Evolutionary conservation across 164 flowering plant species (phyloP).

Genomic region (Chloranthus sessilifolius): DNA sequence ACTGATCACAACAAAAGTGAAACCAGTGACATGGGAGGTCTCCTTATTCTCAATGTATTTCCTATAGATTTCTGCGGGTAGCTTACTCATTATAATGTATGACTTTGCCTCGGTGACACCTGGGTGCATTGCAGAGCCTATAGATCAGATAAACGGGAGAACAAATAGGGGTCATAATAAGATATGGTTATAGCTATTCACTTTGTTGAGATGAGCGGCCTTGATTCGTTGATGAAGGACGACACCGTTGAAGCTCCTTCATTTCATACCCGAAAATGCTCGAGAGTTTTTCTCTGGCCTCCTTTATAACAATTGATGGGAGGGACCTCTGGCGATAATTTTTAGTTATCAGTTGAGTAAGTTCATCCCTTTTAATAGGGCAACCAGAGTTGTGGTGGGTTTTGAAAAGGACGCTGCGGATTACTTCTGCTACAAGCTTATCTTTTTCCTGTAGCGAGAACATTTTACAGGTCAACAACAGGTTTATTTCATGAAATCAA

Average conservation of each 20-base stretch:
- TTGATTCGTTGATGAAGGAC: constrained; percentile 50
- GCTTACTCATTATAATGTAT: constrained; percentile 62
- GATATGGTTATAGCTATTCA: constrained; percentile 15
- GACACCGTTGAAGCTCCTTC: constrained; percentile 74
- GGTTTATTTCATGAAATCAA: neutral
- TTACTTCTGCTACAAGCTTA: constrained; percentile 82
- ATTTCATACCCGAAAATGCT: constrained; percentile 80
- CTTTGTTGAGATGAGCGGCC: constrained; percentile 55
- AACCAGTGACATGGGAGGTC: constrained; percentile 55
- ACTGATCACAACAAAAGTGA: constrained; percentile 64
- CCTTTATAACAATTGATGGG: constrained; percentile 66
- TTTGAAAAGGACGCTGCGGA: constrained; percentile 83
- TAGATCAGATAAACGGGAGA: neutral
- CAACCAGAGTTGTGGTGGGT: constrained; percentile 76
- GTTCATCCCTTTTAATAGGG: constrained; percentile 91
- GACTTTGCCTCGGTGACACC: constrained; percentile 62
- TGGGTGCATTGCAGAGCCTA: constrained; percentile 18
- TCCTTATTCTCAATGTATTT: constrained; percentile 65
- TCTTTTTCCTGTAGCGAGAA: constrained; percentile 61
- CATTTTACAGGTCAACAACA: constrained; percentile 1
- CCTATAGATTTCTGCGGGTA: constrained; percentile 58
- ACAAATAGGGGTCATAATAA: neutral
- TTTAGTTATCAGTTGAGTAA: constrained; percentile 70
- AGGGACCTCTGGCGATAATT: constrained; percentile 69
- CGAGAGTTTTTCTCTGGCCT: constrained; percentile 65